These are phyloP conservation scores for Taiozyma sp. DNA, from an alignment of 1,139 yeast species.

Conservation along the genomic window DNA sequence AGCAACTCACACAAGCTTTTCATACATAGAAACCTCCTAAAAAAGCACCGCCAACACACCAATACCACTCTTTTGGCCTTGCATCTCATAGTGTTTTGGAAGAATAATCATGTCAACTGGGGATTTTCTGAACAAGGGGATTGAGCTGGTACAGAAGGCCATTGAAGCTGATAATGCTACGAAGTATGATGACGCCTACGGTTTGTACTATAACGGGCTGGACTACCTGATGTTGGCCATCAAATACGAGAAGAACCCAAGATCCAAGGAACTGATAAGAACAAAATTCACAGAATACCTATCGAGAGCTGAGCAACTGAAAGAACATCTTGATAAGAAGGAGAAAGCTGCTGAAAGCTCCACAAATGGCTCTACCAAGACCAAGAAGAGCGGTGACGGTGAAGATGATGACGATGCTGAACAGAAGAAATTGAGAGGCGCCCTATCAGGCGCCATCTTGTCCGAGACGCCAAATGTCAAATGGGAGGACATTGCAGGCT, in stretches of 20 bases:
- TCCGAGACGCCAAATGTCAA: constrained; percentile 89
- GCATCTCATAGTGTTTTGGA: neutral
- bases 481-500: constrained; percentile 97
- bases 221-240: constrained; percentile 95
- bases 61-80: neutral
- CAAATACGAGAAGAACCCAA: constrained; percentile 90
- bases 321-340: constrained; percentile 77
- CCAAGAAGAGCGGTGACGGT: constrained; percentile 39
- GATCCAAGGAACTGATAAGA: constrained; percentile 83
- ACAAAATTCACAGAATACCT: constrained; percentile 89
- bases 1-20: too few relatives aligned
- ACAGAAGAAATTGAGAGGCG: constrained; percentile 84
- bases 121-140: constrained; percentile 89
- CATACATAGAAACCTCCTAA: too few relatives aligned
- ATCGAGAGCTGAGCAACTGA: constrained; percentile 90
- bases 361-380: constrained; percentile 41
- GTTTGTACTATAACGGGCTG: constrained; percentile 85
- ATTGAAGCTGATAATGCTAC: constrained; percentile 93
- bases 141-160: constrained; percentile 89
- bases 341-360: constrained; percentile 44
- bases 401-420: constrained; percentile 74
- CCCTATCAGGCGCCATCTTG: constrained; percentile 87
- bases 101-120: constrained; percentile 45
- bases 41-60: too few relatives aligned
- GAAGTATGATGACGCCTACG: constrained; percentile 90